A percentile compares a stretch with the other conserved stretches of the same genome.
phyloP scores from a whole-genome alignment of 768 basidiomycete species.

The Melanogaster broomeanus region DNA sequence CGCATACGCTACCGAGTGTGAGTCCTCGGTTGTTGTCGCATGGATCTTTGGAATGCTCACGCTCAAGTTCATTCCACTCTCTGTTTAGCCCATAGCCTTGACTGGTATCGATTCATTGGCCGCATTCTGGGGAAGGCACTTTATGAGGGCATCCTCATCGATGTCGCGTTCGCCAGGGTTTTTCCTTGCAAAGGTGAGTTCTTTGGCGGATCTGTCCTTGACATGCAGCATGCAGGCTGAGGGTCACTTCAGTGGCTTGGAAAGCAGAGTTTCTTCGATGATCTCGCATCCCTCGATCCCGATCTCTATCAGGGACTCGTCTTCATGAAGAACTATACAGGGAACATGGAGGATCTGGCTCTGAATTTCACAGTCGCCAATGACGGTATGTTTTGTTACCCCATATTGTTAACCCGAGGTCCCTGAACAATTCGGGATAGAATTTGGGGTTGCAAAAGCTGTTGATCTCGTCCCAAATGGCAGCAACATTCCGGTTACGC shows the following conservation, averaged over 20 bases:
- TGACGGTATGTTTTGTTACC: slow-evolving; percentile 60
- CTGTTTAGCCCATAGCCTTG: slow-evolving; percentile 70
- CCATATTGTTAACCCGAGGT: neutral
- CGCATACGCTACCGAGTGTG: slow-evolving; percentile 85
- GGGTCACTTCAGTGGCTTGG: slow-evolving; percentile 74
- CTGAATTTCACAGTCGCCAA: slow-evolving; percentile 87
- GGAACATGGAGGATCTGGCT: slow-evolving; percentile 84
- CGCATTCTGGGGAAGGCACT: slow-evolving; percentile 94
- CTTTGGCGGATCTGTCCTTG: neutral
- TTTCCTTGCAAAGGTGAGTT: slow-evolving; percentile 80
- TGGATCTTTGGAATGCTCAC: neutral
- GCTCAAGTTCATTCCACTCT: neutral
- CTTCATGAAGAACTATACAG: slow-evolving; percentile 89
- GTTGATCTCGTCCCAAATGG: slow-evolving; percentile 83
- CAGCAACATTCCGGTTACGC: slow-evolving; percentile 79
- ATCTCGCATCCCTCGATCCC: slow-evolving; percentile 87
- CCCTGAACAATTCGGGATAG: slow-evolving; percentile 36
- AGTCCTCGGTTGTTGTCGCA: slow-evolving; percentile 23
- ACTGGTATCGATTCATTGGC: slow-evolving; percentile 94
- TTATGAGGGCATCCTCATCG: slow-evolving; percentile 94
- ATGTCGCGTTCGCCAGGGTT: slow-evolving; percentile 95
- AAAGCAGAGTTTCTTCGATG: slow-evolving; percentile 89
- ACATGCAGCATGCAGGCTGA: neutral
- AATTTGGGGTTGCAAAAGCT: slow-evolving; percentile 77
- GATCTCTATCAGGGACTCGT: slow-evolving; percentile 92